phyloP scores from a whole-genome alignment of 2,329 filamentous ascomycete genomes.

The Talaromyces sp. region DNA sequence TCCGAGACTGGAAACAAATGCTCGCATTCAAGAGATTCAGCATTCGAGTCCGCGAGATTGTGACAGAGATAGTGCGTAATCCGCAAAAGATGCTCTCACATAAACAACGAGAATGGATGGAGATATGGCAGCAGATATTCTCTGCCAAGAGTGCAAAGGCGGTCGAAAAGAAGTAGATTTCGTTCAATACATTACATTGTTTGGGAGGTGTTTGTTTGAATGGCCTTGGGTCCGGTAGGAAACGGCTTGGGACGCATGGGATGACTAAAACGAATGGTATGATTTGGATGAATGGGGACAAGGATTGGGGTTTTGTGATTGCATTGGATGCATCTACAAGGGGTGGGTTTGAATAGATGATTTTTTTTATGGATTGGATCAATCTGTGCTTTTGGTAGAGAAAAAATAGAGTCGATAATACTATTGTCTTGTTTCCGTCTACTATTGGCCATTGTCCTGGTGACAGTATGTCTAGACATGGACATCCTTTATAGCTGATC shows the following conservation, averaged over 20 bases:
- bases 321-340: background rate
- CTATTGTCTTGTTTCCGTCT: background rate
- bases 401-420: background rate
- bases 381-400: background rate
- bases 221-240: background rate
- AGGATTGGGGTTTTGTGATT: background rate
- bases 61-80: conserved; percentile 62
- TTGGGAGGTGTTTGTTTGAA: background rate
- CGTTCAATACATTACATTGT: background rate
- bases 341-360: background rate
- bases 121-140: conserved; percentile 70
- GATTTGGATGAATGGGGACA: background rate
- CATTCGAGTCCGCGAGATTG: conserved; percentile 68
- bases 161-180: conserved; percentile 3
- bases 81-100: conserved; percentile 46
- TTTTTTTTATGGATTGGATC: background rate
- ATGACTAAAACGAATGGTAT: background rate
- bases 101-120: conserved; percentile 70
- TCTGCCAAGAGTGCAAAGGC: conserved; percentile 27
- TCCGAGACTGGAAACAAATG: conserved; percentile 86
- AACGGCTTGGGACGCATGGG: background rate
- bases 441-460: background rate
- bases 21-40: conserved; percentile 82
- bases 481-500: background rate
- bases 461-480: background rate